A percentile compares a stretch with the other conserved stretches of the same genome.
Conservation (phyloP, 2,329 filamentous ascomycete genomes). For the Phialocephala sp. region DNA sequence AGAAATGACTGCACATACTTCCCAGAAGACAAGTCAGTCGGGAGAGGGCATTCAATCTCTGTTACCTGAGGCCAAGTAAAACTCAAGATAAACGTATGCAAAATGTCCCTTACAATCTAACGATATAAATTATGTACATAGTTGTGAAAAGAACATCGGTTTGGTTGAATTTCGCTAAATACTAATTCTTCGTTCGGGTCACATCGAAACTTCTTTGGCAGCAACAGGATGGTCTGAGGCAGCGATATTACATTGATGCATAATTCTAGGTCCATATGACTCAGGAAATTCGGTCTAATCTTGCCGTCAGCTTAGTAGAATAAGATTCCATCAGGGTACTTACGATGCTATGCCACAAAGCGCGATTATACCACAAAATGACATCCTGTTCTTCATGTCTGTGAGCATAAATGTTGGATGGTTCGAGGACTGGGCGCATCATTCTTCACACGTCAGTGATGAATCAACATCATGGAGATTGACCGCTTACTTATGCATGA, state of each 20-base stretch:
- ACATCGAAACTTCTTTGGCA: slow-evolving; percentile 6
- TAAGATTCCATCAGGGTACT: slow-evolving; percentile 21
- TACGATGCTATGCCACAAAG: slow-evolving; percentile 48
- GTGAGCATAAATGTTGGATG: slow-evolving; percentile 46
- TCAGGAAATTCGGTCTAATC: slow-evolving; percentile 43
- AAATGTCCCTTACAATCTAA: neutral
- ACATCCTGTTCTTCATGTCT: slow-evolving; percentile 46
- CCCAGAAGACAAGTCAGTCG: neutral
- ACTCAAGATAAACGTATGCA: neutral
- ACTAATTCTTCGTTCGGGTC: neutral
- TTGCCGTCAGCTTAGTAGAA: slow-evolving; percentile 8
- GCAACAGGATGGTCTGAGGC: slow-evolving; percentile 32
- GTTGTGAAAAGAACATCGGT: neutral
- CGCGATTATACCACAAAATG: slow-evolving; percentile 48
- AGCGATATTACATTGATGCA: slow-evolving; percentile 46
- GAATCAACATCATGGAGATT: neutral
- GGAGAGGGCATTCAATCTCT: neutral
- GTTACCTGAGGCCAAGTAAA: neutral
- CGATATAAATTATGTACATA: neutral
- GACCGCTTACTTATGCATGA: slow-evolving; percentile 42
- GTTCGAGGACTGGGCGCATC: slow-evolving; percentile 45
- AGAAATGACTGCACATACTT: neutral
- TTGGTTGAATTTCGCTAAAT: neutral
- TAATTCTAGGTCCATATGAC: slow-evolving; percentile 46
- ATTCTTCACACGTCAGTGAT: slow-evolving; percentile 33